Evolutionary conservation across 75 land plant genomes (phyloP).

Genomic region (Chamaecyparis obtusa): DNA sequence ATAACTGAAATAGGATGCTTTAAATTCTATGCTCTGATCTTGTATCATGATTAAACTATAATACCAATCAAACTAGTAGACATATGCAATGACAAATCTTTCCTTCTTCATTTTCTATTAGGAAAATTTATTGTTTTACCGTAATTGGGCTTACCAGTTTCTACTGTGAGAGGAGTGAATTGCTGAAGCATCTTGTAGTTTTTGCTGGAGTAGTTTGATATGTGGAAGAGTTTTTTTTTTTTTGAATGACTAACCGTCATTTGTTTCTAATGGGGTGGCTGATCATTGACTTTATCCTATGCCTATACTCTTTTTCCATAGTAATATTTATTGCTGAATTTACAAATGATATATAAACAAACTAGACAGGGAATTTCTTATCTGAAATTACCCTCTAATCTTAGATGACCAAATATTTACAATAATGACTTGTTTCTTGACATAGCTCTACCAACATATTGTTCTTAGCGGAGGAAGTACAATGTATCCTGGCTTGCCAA

Average conservation of each 20-base stretch:
- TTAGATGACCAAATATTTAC: neutral
- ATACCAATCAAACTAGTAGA: no score
- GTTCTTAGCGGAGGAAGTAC: slow-evolving; percentile 99
- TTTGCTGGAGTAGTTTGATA: neutral
- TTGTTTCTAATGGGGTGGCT: neutral
- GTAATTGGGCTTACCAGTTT: neutral
- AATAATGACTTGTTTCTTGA: slow-evolving; percentile 4
- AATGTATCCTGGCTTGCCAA: slow-evolving; percentile 99
- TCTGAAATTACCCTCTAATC: neutral
- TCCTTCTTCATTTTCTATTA: neutral
- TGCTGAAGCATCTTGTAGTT: neutral
- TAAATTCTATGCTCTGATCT: no score
- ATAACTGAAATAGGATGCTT: no score
- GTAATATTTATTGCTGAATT: neutral
- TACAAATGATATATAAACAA: neutral
- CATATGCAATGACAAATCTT: neutral
- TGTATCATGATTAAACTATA: no score
- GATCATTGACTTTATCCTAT: neutral
- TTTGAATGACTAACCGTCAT: neutral
- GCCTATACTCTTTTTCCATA: neutral
- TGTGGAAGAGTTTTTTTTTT: neutral
- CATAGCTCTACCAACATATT: slow-evolving; percentile 98
- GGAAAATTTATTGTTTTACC: neutral
- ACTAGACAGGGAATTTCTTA: neutral
- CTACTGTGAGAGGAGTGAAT: neutral